phyloP scores from a whole-genome alignment of 1,139 yeast genomes.

The Trichomonascaceae sp. region DNA sequence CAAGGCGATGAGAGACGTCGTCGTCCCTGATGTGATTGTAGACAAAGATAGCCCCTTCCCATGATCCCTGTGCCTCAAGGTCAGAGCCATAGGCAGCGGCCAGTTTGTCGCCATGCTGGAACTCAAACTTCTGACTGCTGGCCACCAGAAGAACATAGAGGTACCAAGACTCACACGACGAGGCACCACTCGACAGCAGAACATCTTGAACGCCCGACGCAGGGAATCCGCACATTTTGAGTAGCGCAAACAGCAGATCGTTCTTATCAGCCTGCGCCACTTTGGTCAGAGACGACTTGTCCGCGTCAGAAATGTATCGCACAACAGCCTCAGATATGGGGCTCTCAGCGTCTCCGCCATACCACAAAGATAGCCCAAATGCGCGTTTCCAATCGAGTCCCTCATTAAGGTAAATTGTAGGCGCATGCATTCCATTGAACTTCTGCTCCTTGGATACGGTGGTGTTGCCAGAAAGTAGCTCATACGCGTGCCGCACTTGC shows the following conservation, averaged over 20 bases:
- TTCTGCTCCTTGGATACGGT: slow-evolving; percentile 16
- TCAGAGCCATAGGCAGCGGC: slow-evolving; percentile 41
- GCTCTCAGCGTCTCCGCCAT: slow-evolving; percentile 35
- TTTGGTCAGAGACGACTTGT: slow-evolving; percentile 15
- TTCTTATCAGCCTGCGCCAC: slow-evolving; percentile 6
- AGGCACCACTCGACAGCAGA: too few relatives aligned
- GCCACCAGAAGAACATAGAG: slow-evolving; percentile 32
- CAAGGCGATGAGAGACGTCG: slow-evolving; percentile 28
- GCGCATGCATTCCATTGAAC: slow-evolving; percentile 22
- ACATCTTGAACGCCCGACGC: too few relatives aligned
- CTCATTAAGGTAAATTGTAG: slow-evolving; percentile 26
- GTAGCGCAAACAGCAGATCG: slow-evolving; percentile 24
- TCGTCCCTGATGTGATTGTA: slow-evolving; percentile 40
- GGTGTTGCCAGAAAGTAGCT: slow-evolving; percentile 46
- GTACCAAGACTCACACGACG: slow-evolving; percentile 41
- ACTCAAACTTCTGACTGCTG: slow-evolving; percentile 7
- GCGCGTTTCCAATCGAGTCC: slow-evolving; percentile 56
- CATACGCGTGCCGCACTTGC: slow-evolving; percentile 44
- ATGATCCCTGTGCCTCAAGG: slow-evolving; percentile 34
- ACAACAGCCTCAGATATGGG: slow-evolving; percentile 28
- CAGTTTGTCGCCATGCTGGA: slow-evolving; percentile 31
- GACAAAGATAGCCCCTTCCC: slow-evolving; percentile 52
- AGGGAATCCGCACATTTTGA: slow-evolving; percentile 35
- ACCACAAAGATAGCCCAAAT: slow-evolving; percentile 47
- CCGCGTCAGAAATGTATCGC: too few relatives aligned